Evolutionary conservation across 2,329 filamentous ascomycete genomes (phyloP), one percentile per base, ranked within the genome.

Genomic region (Apiospora sp.): DNA sequence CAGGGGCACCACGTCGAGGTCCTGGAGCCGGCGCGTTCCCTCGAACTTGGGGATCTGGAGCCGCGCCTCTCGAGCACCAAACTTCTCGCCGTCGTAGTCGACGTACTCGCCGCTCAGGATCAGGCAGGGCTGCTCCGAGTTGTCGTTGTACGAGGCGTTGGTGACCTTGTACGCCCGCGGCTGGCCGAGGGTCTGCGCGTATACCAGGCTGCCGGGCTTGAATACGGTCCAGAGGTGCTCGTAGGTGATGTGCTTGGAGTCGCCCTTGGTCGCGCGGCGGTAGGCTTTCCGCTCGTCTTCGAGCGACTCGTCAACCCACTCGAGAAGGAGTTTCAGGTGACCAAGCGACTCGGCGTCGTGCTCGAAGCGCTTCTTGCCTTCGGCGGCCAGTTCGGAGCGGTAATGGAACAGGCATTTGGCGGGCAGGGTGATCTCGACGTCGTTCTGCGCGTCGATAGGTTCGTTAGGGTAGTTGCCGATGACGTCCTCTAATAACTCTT

Each of bases 81-180:
- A 76, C n/a, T 71, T 74, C 54, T 82, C 79, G n/a, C 82, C 82
- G 68, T 83, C 80, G 48, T 79, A 83, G 74, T 83, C 82, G 44
- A 81, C 76, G 67, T 78, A 82, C 2, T 73, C 43, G 6, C 76
- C 73, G 4, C 73, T 71, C 27, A 83, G 72, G 22, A 75, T 73
- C 10, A 82, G 75, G 2, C 74, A 72, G 1, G 77, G 76, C 10
- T 72, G 37, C 19, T 76, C 74, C 51, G 82, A 81, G 71, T 75
- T 76, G 75, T 76, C 78, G 41, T 75, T 77, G 12, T 72, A 64
- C n/a, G 24, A 46, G 14, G 22, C 41, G 7, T 68, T 27, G 14
- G 13, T 48, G 12, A 82, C 71, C 34, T 76, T 78, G 73, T 79
- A 82, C 4, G 79, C 80, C 16, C 81, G 78, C 48, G 77, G 71